phyloP scores from a whole-genome alignment of 441 rosid species.

The Isatis lusitanica region DNA sequence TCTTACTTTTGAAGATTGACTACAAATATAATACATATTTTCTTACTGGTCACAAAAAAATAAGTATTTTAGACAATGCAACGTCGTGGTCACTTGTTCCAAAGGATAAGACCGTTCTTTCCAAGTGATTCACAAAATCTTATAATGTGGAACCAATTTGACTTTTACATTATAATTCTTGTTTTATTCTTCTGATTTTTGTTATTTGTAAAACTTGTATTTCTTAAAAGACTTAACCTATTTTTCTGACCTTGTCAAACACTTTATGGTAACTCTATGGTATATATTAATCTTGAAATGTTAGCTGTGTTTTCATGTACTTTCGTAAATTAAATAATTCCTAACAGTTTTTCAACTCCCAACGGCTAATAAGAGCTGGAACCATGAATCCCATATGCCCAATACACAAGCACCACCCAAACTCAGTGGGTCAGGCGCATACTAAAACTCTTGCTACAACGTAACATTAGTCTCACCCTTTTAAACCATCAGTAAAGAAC shows the following conservation, averaged over 20 bases:
- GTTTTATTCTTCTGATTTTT: neutral
- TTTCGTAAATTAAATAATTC: no score
- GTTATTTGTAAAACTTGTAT: neutral
- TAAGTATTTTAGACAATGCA: neutral
- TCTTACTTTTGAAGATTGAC: slow-evolving; percentile 28
- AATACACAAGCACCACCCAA: no score
- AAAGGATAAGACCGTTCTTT: slow-evolving; percentile 23
- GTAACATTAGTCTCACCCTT: no score
- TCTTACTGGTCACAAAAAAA: slow-evolving; percentile 7
- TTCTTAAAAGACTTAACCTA: neutral
- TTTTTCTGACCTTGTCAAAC: neutral
- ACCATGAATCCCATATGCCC: no score
- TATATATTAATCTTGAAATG: no score
- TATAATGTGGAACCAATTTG: neutral
- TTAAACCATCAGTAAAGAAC: no score
- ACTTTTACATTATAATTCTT: neutral
- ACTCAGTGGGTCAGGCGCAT: no score
- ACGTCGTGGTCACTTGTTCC: slow-evolving; percentile 28
- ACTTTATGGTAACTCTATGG: neutral
- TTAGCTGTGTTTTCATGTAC: no score
- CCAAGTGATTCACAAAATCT: slow-evolving; percentile 1
- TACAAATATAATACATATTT: neutral
- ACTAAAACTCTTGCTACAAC: no score
- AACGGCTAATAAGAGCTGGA: no score
- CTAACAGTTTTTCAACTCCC: no score